A percentile compares a stretch with the other conserved stretches of the same genome.
phyloP scores from a whole-genome alignment of 164 flowering plant species.

The Taxillus chinensis region DNA sequence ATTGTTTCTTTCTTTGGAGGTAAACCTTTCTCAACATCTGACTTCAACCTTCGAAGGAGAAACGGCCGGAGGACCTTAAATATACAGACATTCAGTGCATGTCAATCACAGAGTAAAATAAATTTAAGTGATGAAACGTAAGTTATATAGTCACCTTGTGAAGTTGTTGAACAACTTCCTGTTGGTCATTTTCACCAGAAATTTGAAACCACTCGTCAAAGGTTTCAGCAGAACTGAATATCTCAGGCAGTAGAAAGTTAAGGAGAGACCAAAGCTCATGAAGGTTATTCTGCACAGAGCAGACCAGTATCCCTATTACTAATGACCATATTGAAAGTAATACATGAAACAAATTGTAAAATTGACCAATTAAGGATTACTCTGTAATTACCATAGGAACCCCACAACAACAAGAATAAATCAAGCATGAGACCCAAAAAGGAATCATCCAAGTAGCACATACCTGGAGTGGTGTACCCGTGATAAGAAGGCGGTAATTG shows the following conservation, averaged over 20 bases:
- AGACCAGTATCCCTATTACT: neutral
- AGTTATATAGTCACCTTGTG: constrained; percentile 58
- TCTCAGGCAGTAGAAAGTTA: constrained; percentile 89
- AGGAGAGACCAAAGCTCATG: constrained; percentile 99
- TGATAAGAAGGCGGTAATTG: constrained; percentile 89
- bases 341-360: too few relatives aligned
- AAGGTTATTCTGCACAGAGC: constrained; percentile 79
- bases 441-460: neutral
- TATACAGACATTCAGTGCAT: neutral
- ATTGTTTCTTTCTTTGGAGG: constrained; percentile 99
- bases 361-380: too few relatives aligned
- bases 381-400: too few relatives aligned
- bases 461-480: constrained; percentile 99
- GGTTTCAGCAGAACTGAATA: constrained; percentile 97
- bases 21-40: constrained; percentile 99
- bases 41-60: constrained; percentile 91
- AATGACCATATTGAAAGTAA: neutral
- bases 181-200: constrained; percentile 95
- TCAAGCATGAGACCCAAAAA: neutral
- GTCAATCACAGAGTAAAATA: neutral
- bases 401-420: neutral
- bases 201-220: constrained; percentile 99
- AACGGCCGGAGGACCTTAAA: constrained; percentile 94
- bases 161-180: constrained; percentile 96
- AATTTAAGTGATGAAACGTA: neutral